Evolutionary conservation across 192 early-diverging fungal genomes (phyloP).

Genomic region (Haplosporangium gracile): DNA sequence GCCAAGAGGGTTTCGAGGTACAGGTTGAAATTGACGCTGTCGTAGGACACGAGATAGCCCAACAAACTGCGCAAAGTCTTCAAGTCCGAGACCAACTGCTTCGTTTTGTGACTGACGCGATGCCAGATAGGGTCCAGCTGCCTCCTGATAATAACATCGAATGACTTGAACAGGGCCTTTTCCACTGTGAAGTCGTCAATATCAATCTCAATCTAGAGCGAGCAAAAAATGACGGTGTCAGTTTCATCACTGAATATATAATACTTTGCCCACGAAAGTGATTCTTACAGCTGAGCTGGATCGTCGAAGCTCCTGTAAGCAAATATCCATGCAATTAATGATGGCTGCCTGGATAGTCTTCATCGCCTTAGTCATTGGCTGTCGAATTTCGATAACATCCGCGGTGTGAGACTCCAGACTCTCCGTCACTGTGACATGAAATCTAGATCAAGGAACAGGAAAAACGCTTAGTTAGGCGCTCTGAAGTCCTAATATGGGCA

Average conservation of each 20-base stretch:
- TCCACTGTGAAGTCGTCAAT: constrained; percentile 88
- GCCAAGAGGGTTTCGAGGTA: constrained; percentile 89
- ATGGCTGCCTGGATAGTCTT: constrained; percentile 83
- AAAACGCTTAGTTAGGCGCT: not conserved
- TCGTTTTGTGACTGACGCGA: constrained; percentile 76
- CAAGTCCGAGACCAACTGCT: constrained; percentile 83
- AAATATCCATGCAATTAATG: constrained; percentile 87
- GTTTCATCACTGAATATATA: not conserved
- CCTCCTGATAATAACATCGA: constrained; percentile 81
- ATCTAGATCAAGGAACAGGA: constrained; percentile 57
- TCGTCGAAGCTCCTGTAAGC: constrained; percentile 81
- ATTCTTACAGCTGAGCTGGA: constrained; percentile 66
- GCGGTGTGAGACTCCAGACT: constrained; percentile 64
- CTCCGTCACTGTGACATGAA: constrained; percentile 73
- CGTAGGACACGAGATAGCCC: constrained; percentile 86
- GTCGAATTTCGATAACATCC: constrained; percentile 81
- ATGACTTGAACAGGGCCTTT: constrained; percentile 86
- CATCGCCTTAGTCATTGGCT: constrained; percentile 87
- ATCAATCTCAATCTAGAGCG: constrained; percentile 69
- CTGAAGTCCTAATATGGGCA: not conserved
- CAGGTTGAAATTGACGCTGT: constrained; percentile 88
- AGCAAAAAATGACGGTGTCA: not conserved
- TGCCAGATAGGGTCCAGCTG: constrained; percentile 94
- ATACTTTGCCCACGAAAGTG: not conserved
- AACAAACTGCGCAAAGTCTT: constrained; percentile 78